These are phyloP conservation scores for Symmetrospora coprosmae DNA, from an alignment of 768 basidiomycete species.

Conservation along the genomic window DNA sequence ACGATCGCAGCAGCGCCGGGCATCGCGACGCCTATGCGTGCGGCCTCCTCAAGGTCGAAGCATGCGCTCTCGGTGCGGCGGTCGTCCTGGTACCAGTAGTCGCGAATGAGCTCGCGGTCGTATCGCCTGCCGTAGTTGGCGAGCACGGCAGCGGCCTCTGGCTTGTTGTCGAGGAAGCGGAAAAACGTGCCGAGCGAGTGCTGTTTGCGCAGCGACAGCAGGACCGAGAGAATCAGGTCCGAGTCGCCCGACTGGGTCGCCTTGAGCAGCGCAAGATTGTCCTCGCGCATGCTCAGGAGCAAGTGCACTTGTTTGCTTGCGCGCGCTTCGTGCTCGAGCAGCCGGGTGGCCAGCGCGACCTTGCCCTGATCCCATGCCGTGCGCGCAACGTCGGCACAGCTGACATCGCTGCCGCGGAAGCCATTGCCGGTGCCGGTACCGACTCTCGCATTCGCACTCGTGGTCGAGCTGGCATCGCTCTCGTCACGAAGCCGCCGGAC, in stretches of 20 bases:
- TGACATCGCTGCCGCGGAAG: conserved; percentile 45
- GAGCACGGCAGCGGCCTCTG: conserved; percentile 30
- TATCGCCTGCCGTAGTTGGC: conserved; percentile 26
- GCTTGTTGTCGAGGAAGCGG: conserved; percentile 56
- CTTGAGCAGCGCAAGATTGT: conserved; percentile 67
- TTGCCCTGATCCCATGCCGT: conserved; percentile 83
- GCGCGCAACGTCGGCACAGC: conserved; percentile 86
- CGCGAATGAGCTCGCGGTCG: conserved; percentile 69
- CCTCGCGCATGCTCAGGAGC: conserved; percentile 87
- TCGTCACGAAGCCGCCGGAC: conserved; percentile 79
- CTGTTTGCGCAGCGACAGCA: conserved; percentile 70
- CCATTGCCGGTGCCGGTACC: conserved; percentile 41
- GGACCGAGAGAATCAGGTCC: conserved; percentile 84
- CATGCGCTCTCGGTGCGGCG: conserved; percentile 81
- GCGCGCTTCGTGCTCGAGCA: conserved; percentile 77
- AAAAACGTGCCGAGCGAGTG: conserved; percentile 83
- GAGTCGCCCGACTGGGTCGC: conserved; percentile 91
- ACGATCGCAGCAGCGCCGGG: too few relatives aligned
- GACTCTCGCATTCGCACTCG: too few relatives aligned
- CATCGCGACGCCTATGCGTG: conserved; percentile 36
- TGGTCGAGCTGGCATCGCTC: too few relatives aligned
- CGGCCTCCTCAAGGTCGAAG: conserved; percentile 70
- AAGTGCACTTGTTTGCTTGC: conserved; percentile 87
- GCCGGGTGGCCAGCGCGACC: conserved; percentile 64
- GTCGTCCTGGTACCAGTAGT: conserved; percentile 97